Evolutionary conservation across 305 asterid species (phyloP).

Genomic region (Nicotiana rustica): DNA sequence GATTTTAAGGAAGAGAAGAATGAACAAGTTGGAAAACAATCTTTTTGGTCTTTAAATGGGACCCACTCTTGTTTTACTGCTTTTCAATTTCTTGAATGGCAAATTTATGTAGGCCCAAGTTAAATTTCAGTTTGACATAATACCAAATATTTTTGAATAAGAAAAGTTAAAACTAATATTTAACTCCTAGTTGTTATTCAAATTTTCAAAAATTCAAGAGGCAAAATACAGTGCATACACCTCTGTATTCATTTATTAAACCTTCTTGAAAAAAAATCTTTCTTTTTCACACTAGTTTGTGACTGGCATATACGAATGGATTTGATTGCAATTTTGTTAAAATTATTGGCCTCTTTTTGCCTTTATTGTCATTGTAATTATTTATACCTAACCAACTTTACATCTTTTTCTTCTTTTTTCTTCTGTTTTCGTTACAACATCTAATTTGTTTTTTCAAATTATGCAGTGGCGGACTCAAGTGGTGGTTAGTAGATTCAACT

Average conservation of each 20-base stretch:
- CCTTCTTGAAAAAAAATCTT: neutral
- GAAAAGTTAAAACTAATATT: neutral
- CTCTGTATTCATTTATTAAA: neutral
- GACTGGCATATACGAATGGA: neutral
- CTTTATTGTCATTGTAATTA: neutral
- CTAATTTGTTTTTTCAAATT: too few relatives aligned
- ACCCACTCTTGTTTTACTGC: neutral
- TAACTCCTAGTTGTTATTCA: slow-evolving; percentile 6
- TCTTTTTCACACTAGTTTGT: neutral
- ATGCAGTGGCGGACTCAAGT: too few relatives aligned
- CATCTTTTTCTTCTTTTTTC: too few relatives aligned
- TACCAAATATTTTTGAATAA: neutral
- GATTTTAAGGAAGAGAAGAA: slow-evolving; percentile 25
- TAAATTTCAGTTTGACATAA: neutral
- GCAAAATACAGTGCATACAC: neutral
- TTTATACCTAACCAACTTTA: too few relatives aligned
- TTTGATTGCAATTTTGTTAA: slow-evolving; percentile 9
- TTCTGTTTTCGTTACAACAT: too few relatives aligned
- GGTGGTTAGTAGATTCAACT: too few relatives aligned
- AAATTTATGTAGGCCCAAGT: neutral
- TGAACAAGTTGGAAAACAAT: slow-evolving; percentile 8
- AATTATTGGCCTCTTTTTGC: neutral
- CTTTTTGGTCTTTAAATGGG: neutral
- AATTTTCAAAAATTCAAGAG: slow-evolving; percentile 1
- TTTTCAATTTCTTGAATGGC: neutral